Evolutionary conservation across 176 grass and related monocot species (phyloP).

Genomic region (Aegilops tauschii): DNA sequence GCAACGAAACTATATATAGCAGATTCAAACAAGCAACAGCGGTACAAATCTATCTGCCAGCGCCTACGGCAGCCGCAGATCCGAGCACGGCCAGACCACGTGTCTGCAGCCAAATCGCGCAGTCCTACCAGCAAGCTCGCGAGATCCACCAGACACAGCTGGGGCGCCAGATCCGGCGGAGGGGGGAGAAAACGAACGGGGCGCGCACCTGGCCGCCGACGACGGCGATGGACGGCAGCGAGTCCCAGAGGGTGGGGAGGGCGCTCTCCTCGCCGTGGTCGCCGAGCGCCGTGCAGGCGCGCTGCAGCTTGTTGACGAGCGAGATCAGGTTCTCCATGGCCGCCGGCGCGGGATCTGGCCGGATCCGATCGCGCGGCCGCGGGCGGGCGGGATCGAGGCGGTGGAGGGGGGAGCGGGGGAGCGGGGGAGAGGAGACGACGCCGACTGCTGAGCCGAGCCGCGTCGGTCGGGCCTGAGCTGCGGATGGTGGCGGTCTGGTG

Average conservation of each 20-base stretch:
- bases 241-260: slow-evolving; percentile 90
- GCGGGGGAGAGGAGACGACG: not conserved
- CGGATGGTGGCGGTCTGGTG: not conserved
- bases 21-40: not conserved
- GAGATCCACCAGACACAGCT: slow-evolving; percentile 36
- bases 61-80: slow-evolving; percentile 16
- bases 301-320: slow-evolving; percentile 91
- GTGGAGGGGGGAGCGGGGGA: not conserved
- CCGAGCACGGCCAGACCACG: slow-evolving; percentile 11
- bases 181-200: not conserved
- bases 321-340: slow-evolving; percentile 86
- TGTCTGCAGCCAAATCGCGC: not conserved
- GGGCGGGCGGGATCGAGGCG: slow-evolving; percentile 27
- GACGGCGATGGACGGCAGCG: slow-evolving; percentile 84
- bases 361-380: slow-evolving; percentile 14
- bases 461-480: slow-evolving; percentile 27
- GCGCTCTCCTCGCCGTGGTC: slow-evolving; percentile 90
- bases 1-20: not conserved
- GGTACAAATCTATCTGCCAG: not conserved
- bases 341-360: slow-evolving; percentile 34
- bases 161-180: slow-evolving; percentile 31
- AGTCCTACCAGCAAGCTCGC: slow-evolving; percentile 4
- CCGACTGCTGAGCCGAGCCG: slow-evolving; percentile 42
- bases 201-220: slow-evolving; percentile 76
- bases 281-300: slow-evolving; percentile 86